Conservation (phyloP, 306 rosid genomes). For the Rubus idaeus region DNA sequence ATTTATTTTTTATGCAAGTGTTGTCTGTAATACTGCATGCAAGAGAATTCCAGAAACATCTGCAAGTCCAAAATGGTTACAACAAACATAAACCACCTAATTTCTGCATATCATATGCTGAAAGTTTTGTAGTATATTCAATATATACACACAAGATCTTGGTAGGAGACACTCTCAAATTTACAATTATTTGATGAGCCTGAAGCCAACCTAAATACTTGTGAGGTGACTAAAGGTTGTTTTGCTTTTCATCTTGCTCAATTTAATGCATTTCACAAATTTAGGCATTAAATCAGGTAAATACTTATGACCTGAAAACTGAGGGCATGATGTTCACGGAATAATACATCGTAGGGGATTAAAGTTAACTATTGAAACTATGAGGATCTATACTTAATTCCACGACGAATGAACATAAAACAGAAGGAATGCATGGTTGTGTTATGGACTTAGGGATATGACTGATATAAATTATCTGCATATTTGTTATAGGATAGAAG, state of each 20-base stretch:
- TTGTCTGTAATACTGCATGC: neutral
- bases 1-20: neutral
- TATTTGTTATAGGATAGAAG: neutral
- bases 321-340: neutral
- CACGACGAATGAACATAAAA: neutral
- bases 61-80: slow-evolving; percentile 1
- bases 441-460: neutral
- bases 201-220: neutral
- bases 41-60: neutral
- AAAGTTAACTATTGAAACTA: neutral
- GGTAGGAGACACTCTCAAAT: neutral
- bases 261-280: slow-evolving; percentile 13
- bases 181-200: neutral
- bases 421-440: neutral
- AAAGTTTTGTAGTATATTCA: neutral
- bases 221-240: slow-evolving; percentile 40
- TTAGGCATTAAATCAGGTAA: neutral
- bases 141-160: neutral
- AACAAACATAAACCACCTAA: slow-evolving; percentile 2
- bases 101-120: neutral
- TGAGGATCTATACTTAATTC: neutral
- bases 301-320: neutral
- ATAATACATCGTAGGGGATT: neutral
- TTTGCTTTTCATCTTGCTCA: slow-evolving; percentile 24
- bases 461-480: neutral